Percentiles rank a stretch among this genome's conserved stretches.
phyloP scores from a whole-genome alignment of 2,329 filamentous ascomycete species.

The Cladophialophora bantiana region DNA sequence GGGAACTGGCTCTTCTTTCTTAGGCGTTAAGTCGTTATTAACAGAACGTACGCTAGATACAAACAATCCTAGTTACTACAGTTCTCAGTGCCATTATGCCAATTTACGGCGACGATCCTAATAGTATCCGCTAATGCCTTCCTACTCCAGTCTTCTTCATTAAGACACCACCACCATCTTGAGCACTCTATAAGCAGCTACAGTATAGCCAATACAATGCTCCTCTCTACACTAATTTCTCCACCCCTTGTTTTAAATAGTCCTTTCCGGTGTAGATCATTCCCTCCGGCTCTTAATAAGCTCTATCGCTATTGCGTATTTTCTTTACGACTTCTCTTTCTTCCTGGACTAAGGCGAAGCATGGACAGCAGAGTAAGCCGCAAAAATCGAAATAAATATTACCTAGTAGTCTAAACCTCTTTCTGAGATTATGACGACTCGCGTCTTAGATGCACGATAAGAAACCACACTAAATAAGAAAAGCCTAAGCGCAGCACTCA shows the following conservation, averaged over 20 bases:
- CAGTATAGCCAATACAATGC: too few relatives aligned
- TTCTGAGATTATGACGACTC: constrained; percentile 16
- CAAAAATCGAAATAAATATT: constrained; percentile 21
- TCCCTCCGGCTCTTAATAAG: constrained; percentile 9
- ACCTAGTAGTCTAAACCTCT: constrained; percentile 16
- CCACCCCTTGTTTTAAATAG: constrained; percentile 13
- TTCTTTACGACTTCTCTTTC: constrained; percentile 20
- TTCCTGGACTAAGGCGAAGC: constrained; percentile 21
- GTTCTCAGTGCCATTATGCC: too few relatives aligned
- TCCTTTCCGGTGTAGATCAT: constrained; percentile 20
- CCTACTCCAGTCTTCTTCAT: too few relatives aligned
- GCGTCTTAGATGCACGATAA: constrained; percentile 9
- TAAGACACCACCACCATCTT: too few relatives aligned
- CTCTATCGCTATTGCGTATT: constrained; percentile 11
- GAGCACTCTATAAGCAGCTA: too few relatives aligned
- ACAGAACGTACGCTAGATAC: too few relatives aligned
- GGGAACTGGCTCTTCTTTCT: too few relatives aligned
- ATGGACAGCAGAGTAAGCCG: constrained; percentile 16
- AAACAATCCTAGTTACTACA: too few relatives aligned
- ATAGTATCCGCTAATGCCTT: too few relatives aligned
- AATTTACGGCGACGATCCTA: too few relatives aligned
- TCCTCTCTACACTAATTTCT: too few relatives aligned
- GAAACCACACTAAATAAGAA: constrained; percentile 7
- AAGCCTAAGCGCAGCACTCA: constrained; percentile 9
- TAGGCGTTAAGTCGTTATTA: too few relatives aligned